Evolutionary conservation across 2,329 filamentous ascomycete genomes (phyloP), one percentile per base, ranked within the genome.

Genomic region (Grosmannia penicillata): DNA sequence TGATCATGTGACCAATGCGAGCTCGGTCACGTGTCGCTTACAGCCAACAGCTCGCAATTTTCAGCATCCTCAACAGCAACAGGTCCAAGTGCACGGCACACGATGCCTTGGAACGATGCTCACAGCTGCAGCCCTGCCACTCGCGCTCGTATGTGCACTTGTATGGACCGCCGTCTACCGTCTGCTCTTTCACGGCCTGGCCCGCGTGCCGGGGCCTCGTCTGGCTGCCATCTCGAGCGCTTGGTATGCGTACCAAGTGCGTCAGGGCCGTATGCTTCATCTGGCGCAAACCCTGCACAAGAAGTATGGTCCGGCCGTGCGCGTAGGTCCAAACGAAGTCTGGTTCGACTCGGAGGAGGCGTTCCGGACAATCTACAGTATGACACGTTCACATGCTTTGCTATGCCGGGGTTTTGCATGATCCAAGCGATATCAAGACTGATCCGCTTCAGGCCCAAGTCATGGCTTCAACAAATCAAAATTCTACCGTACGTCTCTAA

Each of bases 291-390:
- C 51, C 0, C 44, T 72, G n/a, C 68, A 72, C 39, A 42, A 46
- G 0, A 49, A 41, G 10, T 71, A 72, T 42, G 70, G 70, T 0
- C 58, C 64, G 0, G 53, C 60, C 3, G 70, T 74, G n/a, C 58
- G 70, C 0, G 60, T 73, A 8, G 65, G 65, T 0, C 69, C 70
- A 0, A 60, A 69, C 25, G 68, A 72, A 47, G 57, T 73, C 6
- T 72, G 68, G 62, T 63, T 71, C 22, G 53, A 64, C 41, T 65
- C 59, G 3, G 56, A 50, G 18, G 63, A 68, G 34, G 68, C 62
- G 0, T 68, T 64, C 42, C 58, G 59, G 39, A 46, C 53, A 1
- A 66, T 70, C 8, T 72, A 71, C 49, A 53, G 66, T 67, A 43
- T 15, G 59, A 18, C n/a, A n/a, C n/a, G n/a, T n/a, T n/a, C n/a